Percentiles rank a stretch among this genome's conserved stretches.
Evolutionary conservation across 441 rosid species (phyloP).

Genomic region (Eruca vesicaria): DNA sequence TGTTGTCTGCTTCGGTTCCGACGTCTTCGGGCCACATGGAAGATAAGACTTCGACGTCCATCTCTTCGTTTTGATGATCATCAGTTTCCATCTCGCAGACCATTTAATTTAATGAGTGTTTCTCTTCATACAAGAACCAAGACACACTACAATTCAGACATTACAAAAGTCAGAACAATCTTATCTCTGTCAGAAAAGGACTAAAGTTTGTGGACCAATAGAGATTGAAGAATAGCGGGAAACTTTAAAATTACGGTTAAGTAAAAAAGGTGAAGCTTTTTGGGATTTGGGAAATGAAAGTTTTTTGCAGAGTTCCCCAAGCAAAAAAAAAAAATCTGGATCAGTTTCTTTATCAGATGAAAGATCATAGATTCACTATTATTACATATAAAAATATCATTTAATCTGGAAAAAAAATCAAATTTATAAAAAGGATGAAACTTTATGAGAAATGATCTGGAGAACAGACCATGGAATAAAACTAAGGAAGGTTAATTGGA

Average conservation of each 20-base stretch:
- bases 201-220: too few species aligned
- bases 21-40: conserved; percentile 99
- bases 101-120: conserved; percentile 36
- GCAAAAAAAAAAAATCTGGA: not conserved
- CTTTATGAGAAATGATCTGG: not conserved
- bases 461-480: not conserved
- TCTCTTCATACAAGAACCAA: conserved; percentile 30
- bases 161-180: not conserved
- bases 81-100: conserved; percentile 58
- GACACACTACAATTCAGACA: conserved; percentile 2
- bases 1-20: conserved; percentile 64
- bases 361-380: not conserved
- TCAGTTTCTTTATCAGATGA: not conserved
- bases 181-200: not conserved
- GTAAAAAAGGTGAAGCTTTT: not conserved
- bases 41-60: conserved; percentile 79
- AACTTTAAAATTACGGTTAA: conserved; percentile 9
- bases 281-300: not conserved
- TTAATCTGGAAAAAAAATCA: not conserved
- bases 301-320: not conserved
- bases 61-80: conserved; percentile 61
- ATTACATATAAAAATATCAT: not conserved
- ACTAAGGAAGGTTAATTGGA: not conserved
- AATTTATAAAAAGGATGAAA: not conserved
- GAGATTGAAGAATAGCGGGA: conserved; percentile 18